phyloP scores from a whole-genome alignment of 78 protist genomes.

The Ministeria vibrans region DNA sequence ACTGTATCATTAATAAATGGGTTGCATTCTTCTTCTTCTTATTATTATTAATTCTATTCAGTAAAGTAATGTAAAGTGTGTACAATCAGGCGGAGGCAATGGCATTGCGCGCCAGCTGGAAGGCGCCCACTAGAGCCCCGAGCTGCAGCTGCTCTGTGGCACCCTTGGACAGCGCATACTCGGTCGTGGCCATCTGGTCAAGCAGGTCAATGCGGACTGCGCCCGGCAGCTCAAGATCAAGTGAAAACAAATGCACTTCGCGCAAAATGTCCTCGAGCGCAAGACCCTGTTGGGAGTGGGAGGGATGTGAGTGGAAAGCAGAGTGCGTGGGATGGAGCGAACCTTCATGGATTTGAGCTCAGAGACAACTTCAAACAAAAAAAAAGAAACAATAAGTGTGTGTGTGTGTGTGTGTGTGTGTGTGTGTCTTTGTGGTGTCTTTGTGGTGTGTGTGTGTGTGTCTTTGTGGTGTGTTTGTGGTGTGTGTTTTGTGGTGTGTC shows the following conservation, averaged over 20 bases:
- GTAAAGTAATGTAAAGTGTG: too few relatives aligned
- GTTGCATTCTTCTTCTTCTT: too few relatives aligned
- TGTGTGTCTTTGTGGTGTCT: not conserved
- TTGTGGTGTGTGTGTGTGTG: not conserved
- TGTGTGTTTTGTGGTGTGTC: not conserved
- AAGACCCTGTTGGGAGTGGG: conserved; percentile 11
- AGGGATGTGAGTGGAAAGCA: too few relatives aligned
- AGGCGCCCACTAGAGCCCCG: too few relatives aligned
- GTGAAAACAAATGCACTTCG: not conserved
- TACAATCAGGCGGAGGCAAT: too few relatives aligned
- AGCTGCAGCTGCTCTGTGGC: too few relatives aligned
- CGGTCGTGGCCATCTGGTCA: conserved; percentile 20
- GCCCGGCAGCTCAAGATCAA: not conserved
- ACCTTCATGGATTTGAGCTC: too few relatives aligned
- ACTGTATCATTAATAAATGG: too few relatives aligned
- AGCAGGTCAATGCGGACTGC: not conserved
- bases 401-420: not conserved
- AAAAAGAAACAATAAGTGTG: not conserved
- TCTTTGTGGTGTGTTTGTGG: not conserved
- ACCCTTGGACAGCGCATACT: too few relatives aligned
- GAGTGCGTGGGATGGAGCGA: too few relatives aligned
- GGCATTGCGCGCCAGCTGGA: too few relatives aligned
- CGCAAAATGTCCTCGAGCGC: conserved; percentile 37
- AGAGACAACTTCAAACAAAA: not conserved
- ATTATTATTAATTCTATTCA: too few relatives aligned